phyloP scores from a whole-genome alignment of 768 basidiomycete species.

The Naganishia onofrii region DNA sequence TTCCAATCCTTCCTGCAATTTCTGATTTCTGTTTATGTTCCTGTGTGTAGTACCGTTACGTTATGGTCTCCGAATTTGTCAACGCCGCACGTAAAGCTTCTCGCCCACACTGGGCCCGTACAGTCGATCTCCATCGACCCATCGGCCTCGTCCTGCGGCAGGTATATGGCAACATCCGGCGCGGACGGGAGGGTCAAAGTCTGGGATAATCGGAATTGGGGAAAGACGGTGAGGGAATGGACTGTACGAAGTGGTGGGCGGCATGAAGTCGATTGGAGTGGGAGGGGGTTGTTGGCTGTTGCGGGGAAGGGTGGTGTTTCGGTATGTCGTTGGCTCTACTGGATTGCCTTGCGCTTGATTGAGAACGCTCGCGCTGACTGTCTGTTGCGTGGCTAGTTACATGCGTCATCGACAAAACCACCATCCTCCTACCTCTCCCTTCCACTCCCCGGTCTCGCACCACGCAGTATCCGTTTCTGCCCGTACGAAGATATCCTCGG shows the following conservation, averaged over 20 bases:
- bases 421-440: conserved; percentile 83
- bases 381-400: too few relatives aligned
- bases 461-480: conserved; percentile 73
- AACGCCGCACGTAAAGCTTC: conserved; percentile 83
- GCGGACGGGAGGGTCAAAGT: conserved; percentile 85
- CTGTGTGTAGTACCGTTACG: conserved; percentile 63
- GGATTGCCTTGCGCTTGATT: too few relatives aligned
- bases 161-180: conserved; percentile 88
- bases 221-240: conserved; percentile 78
- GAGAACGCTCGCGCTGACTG: too few relatives aligned
- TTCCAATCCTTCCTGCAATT: too few relatives aligned
- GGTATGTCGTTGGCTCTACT: too few relatives aligned
- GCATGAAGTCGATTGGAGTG: conserved; percentile 78
- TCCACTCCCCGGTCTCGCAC: conserved; percentile 73
- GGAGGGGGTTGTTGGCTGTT: conserved; percentile 75
- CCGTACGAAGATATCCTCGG: conserved; percentile 56
- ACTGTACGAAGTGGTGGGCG: conserved; percentile 56
- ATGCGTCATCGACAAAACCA: conserved; percentile 52
- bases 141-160: conserved; percentile 64
- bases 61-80: conserved; percentile 95
- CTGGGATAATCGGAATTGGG: conserved; percentile 98
- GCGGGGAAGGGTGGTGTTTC: conserved; percentile 76
- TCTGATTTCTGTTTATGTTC: neutral
- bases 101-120: conserved; percentile 87
- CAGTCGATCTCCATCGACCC: conserved; percentile 77